Base-by-base conservation (phyloP, 129 eudicot species). In the Flaveria trinervia region DNA sequence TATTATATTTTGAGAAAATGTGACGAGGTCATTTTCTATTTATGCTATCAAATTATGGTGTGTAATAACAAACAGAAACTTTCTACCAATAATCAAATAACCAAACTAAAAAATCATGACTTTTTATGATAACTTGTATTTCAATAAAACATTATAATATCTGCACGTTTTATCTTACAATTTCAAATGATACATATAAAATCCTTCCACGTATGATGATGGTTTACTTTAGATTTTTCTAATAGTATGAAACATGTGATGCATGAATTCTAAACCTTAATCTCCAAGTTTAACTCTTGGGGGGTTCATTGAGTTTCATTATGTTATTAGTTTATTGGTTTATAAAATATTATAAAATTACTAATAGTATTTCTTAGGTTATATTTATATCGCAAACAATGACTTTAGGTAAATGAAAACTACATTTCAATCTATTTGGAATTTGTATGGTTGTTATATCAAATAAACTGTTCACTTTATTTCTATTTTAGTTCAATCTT, bases 181-280 rank as follows among this genome's bases (percentile, higher is more conserved):
- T 50, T 50, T 14, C 39, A 68, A 44, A 59, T 22, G 36, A 59
- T 22, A 9, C 5, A 22, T 59, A 22, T 59, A 59, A 59, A 59
- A 59, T 45, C 14, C 13, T 59, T 59, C 36, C 5, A 59, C 7
- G 1, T 61, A 3, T 61, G 7, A 5, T 23, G 5, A 2, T 25
- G 18, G 41, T 61, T 26, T 26, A 8, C 10, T 46, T 22, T 14
- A 13, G 10, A 1, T 23, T 13, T 69, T 23, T 43, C 43, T 0
- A 46, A 46, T 68, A 48, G 44, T 48, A 49, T 26, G 12, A 48
- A 22, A 11, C 62, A 28, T 71, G 45, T 26, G 46, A 30, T 50
- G 8, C 7, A 26, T 1, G 46, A 12, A 28, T 50, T 28, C 23
- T 71, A 71, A 30, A 52, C 41, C 75, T 71, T 71, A 71, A 71